These are phyloP conservation scores for Didymella pinodella DNA, from an alignment of 2,329 filamentous ascomycete species.

Conservation along the genomic window DNA sequence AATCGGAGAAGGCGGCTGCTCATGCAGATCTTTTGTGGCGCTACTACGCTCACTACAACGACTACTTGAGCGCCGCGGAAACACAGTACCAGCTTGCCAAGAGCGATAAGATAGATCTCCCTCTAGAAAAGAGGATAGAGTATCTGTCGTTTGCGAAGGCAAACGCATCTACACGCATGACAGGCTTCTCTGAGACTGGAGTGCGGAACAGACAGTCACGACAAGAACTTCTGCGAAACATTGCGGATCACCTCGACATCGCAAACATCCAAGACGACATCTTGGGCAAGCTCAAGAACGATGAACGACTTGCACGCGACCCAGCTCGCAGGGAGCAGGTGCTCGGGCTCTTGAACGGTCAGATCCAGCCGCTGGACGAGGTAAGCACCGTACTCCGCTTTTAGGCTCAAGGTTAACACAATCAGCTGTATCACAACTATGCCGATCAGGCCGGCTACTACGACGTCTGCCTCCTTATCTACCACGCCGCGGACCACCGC, in stretches of 20 bases:
- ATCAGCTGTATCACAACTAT: conserved; percentile 88
- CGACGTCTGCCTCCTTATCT: conserved; percentile 91
- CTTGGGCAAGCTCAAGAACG: conserved; percentile 76
- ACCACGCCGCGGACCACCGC: conserved; percentile 88
- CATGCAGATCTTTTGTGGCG: conserved; percentile 92
- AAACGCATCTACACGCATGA: conserved; percentile 85
- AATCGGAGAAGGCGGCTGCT: conserved; percentile 73
- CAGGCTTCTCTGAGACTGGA: conserved; percentile 68
- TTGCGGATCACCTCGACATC: conserved; percentile 86
- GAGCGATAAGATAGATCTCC: conserved; percentile 76
- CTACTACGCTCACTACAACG: conserved; percentile 85
- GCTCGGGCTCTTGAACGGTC: conserved; percentile 74
- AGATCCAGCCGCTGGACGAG: conserved; percentile 76
- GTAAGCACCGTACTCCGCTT: conserved; percentile 61
- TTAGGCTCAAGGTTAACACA: conserved; percentile 23
- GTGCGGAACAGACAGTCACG: conserved; percentile 71
- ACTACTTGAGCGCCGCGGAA: conserved; percentile 85
- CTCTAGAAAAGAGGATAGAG: conserved; percentile 85
- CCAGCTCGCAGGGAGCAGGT: conserved; percentile 69
- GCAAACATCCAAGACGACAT: conserved; percentile 96
- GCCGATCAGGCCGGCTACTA: conserved; percentile 92
- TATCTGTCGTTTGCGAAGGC: conserved; percentile 90
- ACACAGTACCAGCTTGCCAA: conserved; percentile 86
- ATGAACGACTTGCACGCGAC: conserved; percentile 68
- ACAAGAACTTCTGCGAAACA: conserved; percentile 83